Base-by-base conservation (phyloP, 1,284 basidiomycete species). In the Pisolithus thermaeus region DNA sequence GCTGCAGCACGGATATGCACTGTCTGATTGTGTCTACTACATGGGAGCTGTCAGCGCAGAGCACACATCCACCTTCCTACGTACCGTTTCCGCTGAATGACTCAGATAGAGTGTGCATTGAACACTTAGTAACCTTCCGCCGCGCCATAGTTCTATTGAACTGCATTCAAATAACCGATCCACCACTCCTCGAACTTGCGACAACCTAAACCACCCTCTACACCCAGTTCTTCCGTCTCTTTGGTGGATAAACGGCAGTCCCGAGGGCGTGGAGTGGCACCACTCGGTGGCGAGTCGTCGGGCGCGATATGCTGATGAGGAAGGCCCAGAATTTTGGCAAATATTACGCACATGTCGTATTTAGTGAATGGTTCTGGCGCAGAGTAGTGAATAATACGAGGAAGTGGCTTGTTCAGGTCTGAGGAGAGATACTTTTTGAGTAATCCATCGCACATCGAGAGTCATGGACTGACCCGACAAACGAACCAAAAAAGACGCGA, bases 321-420 rank as follows among this genome's bases (percentile, higher is more conserved):
- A 3, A 89, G 66, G 7, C 76, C 73, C 18, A 90, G 76, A 40
- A 90, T 76, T 55, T 76, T 76, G 8, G 85, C 79, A 58, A 91
- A 89, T 42, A 87, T 71, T 27, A 87, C 73, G 64, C 87, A 89
- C 54, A 93, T 92, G 59, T 86, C 85, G 66, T 90, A 92, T 69
- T 93, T 93, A 3, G 90, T 92, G 65, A 84, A 84, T 7, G 84
- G 81, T 62, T 90, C 85, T 9, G 76, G 73, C 0, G 78, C 79
- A 11, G 88, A 87, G 64, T 87, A 92, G 63, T 92, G 90, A 8
- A 92, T 51, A 51, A 92, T 81, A 0, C 75, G 73, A 0, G 86
- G 86, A 22, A 87, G 71, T 1, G 87, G 87, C 30, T 64, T 71
- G 45, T 72, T 66, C 20, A 69, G 55, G n/a, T 58, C 77, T 74